These are phyloP conservation scores for Fusarium decemcellulare DNA, from an alignment of 2,329 filamentous ascomycete genomes.

Conservation along the genomic window DNA sequence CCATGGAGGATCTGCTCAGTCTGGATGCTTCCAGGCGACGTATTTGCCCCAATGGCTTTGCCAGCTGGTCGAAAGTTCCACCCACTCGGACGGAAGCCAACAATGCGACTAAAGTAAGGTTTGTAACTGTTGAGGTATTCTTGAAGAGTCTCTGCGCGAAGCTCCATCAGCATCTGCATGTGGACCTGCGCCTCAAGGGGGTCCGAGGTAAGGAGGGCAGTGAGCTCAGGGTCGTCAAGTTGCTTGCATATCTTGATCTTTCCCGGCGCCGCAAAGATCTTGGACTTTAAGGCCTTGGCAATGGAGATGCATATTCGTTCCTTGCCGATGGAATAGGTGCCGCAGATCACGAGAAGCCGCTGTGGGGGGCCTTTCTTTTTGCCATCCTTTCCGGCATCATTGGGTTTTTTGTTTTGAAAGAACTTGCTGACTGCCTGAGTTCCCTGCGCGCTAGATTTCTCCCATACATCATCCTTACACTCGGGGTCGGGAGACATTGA, in stretches of 20 bases:
- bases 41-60: constrained; percentile 68
- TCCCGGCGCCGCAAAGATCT: constrained; percentile 87
- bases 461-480: constrained; percentile 63
- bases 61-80: constrained; percentile 89
- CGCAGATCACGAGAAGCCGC: constrained; percentile 90
- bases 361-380: constrained; percentile 53
- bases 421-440: constrained; percentile 67
- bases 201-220: constrained; percentile 81
- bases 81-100: constrained; percentile 92
- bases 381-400: constrained; percentile 49
- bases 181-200: constrained; percentile 93
- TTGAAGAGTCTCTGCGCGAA: constrained; percentile 89
- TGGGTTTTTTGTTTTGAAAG: constrained; percentile 58
- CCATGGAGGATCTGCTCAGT: constrained; percentile 68
- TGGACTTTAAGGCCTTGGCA: constrained; percentile 85
- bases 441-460: constrained; percentile 58
- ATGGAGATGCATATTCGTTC: constrained; percentile 96
- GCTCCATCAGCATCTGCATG: constrained; percentile 97
- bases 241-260: constrained; percentile 90
- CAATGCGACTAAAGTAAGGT: constrained; percentile 85
- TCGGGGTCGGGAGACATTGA: constrained; percentile 77
- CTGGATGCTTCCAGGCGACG: constrained; percentile 63
- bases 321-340: constrained; percentile 98
- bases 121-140: constrained; percentile 89
- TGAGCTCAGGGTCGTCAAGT: constrained; percentile 87